phyloP scores from a whole-genome alignment of 371 early-diverging fungal genomes.

The Choanephora cucurbitarum region DNA sequence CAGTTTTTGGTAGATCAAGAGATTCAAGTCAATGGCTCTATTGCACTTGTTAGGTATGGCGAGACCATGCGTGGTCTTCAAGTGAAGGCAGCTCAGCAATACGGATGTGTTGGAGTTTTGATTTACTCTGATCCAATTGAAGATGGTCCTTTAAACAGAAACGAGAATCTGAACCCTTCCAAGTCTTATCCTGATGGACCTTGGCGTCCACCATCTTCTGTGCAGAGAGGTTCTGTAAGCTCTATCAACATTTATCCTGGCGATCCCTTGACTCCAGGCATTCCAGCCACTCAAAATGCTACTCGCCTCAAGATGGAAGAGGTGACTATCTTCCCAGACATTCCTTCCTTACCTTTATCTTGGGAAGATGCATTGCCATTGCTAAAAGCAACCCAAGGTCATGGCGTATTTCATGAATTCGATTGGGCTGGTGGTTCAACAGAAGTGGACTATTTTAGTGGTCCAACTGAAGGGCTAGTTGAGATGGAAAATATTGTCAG shows the following conservation, averaged over 20 bases:
- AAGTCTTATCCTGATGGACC: conserved; percentile 68
- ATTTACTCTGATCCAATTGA: conserved; percentile 67
- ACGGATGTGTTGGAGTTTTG: conserved; percentile 62
- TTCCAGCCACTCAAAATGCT: conserved; percentile 58
- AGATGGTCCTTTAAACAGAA: conserved; percentile 50
- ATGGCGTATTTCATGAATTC: conserved; percentile 38
- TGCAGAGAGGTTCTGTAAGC: conserved; percentile 65
- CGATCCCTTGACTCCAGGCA: conserved; percentile 71
- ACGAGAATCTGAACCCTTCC: conserved; percentile 23
- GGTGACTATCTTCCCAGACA: conserved; percentile 49
- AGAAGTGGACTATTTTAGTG: conserved; percentile 54
- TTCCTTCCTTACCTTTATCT: conserved; percentile 71
- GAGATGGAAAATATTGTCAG: conserved; percentile 57
- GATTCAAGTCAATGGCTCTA: conserved; percentile 51
- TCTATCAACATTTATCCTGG: conserved; percentile 53
- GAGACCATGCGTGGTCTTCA: conserved; percentile 62
- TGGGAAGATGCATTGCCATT: conserved; percentile 67
- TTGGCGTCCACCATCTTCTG: conserved; percentile 62
- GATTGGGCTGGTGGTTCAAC: conserved; percentile 59
- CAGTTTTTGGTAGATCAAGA: conserved; percentile 50
- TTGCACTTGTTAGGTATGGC: conserved; percentile 70
- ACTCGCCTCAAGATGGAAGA: conserved; percentile 55
- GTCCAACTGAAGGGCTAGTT: conserved; percentile 58
- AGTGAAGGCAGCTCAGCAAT: conserved; percentile 61
- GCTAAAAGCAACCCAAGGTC: conserved; percentile 53